Conservation (phyloP, 192 early-diverging fungal species). For the Backusella macrospora region DNA sequence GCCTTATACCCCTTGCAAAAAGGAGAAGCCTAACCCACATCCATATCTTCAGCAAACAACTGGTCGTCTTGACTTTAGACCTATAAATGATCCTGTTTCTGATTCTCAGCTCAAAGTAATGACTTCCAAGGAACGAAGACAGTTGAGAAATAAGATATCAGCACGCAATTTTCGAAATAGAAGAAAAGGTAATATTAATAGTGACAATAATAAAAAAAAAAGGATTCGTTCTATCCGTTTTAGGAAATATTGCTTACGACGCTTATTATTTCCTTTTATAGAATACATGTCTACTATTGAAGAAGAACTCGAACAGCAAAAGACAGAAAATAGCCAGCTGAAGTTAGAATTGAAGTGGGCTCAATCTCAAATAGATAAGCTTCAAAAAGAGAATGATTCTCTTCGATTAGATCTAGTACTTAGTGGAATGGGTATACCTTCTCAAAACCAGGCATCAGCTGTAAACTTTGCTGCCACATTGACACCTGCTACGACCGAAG, state of each 20-base stretch:
- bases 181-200: constrained; percentile 53
- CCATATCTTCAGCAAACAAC: constrained; percentile 7
- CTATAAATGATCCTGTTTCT: constrained; percentile 14
- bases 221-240: not conserved
- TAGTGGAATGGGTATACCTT: not conserved
- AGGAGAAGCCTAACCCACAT: not conserved
- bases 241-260: constrained; percentile 20
- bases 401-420: constrained; percentile 29
- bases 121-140: constrained; percentile 65
- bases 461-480: not conserved
- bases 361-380: constrained; percentile 20
- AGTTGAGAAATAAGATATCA: constrained; percentile 76
- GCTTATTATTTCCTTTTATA: constrained; percentile 24
- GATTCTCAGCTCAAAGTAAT: constrained; percentile 60
- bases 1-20: not conserved
- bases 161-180: constrained; percentile 75
- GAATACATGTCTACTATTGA: constrained; percentile 39
- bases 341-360: constrained; percentile 32
- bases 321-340: constrained; percentile 33
- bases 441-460: not conserved
- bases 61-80: constrained; percentile 11
- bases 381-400: constrained; percentile 36
- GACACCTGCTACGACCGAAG: not conserved
- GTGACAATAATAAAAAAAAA: not conserved
- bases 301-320: constrained; percentile 23